Evolutionary conservation across 2,329 filamentous ascomycete genomes (phyloP).

Genomic region (Paracorniculantispora psalliotae): DNA sequence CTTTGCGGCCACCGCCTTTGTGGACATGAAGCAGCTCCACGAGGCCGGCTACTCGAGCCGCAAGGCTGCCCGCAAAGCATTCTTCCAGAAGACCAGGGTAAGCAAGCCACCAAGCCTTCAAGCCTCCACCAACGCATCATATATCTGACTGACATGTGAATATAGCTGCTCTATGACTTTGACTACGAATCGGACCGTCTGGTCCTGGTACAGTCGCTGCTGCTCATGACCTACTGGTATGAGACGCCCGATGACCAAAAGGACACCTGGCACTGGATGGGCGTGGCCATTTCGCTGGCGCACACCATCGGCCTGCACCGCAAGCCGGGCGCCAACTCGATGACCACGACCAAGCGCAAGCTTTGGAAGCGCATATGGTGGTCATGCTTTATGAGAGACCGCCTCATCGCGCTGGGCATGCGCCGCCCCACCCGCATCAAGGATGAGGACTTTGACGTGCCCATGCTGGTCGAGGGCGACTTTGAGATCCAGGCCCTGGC

Average conservation of each 20-base stretch:
- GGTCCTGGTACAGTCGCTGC: conserved; percentile 77
- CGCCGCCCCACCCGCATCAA: conserved; percentile 87
- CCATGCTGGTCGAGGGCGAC: conserved; percentile 78
- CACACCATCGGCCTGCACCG: conserved; percentile 92
- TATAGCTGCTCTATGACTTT: conserved; percentile 77
- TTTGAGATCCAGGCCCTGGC: conserved; percentile 72
- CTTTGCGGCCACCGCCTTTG: conserved; percentile 86
- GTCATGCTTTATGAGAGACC: conserved; percentile 94
- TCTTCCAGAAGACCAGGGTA: conserved; percentile 84
- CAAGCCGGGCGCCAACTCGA: conserved; percentile 70
- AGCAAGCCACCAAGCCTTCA: conserved; percentile 30
- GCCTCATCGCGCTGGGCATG: conserved; percentile 90
- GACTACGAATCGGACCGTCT: conserved; percentile 91
- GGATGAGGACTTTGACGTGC: conserved; percentile 88
- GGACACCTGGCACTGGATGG: conserved; percentile 99
- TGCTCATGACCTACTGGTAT: conserved; percentile 97
- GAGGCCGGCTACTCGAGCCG: conserved; percentile 72
- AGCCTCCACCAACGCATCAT: too few species aligned
- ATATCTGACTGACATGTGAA: conserved; percentile 26
- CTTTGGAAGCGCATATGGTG: conserved; percentile 97
- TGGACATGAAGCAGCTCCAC: conserved; percentile 71
- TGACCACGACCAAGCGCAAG: conserved; percentile 68
- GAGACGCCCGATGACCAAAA: conserved; percentile 96
- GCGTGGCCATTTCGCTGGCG: conserved; percentile 84
- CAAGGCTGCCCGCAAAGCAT: conserved; percentile 78